These are phyloP conservation scores for Yarrowia sp. DNA, from an alignment of 805 yeast genomes.

Conservation along the genomic window DNA sequence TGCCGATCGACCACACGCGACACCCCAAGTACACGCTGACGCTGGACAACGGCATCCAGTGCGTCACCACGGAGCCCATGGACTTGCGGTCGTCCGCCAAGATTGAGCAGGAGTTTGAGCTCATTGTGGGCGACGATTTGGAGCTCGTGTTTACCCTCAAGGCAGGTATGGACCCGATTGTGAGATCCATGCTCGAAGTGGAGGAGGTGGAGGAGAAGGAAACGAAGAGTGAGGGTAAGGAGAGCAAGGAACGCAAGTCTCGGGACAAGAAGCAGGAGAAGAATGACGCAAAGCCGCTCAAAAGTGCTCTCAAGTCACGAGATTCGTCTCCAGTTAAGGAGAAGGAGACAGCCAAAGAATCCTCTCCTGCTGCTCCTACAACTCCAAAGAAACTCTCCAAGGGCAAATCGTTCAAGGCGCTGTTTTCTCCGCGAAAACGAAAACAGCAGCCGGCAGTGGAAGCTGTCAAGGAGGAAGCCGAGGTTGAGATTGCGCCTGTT, in stretches of 20 bases:
- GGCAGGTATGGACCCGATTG: constrained; percentile 49
- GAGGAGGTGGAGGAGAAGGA: neutral
- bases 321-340: constrained; percentile 5
- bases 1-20: constrained; percentile 56
- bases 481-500: neutral
- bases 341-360: neutral
- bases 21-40: constrained; percentile 57
- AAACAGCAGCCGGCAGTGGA: constrained; percentile 11
- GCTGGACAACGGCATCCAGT: constrained; percentile 80
- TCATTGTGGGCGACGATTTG: constrained; percentile 64
- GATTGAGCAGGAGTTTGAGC: constrained; percentile 80
- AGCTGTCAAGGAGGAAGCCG: neutral
- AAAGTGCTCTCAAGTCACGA: neutral
- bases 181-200: constrained; percentile 18
- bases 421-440: constrained; percentile 27
- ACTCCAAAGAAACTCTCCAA: constrained; percentile 23
- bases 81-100: constrained; percentile 48
- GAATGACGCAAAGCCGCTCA: neutral
- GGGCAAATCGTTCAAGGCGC: constrained; percentile 35
- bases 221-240: neutral
- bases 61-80: constrained; percentile 66
- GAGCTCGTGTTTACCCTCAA: constrained; percentile 78
- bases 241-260: neutral
- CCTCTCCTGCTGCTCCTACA: neutral
- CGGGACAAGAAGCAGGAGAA: neutral